Evolutionary conservation across 106 monocot species (phyloP).

Genomic region (Dendrobium huoshanense): DNA sequence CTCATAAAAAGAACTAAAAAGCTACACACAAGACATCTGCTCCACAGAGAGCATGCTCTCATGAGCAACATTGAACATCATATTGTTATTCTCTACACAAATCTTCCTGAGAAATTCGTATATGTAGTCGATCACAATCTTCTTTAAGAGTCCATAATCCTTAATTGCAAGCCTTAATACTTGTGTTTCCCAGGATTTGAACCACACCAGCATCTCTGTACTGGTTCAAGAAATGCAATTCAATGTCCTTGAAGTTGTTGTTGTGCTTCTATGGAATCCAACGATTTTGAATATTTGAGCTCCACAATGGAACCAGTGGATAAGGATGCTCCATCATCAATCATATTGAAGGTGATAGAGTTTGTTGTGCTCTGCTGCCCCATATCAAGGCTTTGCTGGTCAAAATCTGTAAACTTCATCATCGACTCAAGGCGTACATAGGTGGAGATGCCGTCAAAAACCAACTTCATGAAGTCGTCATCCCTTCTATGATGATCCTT

Average conservation of each 20-base stretch:
- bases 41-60: constrained; percentile 79
- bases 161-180: constrained; percentile 45
- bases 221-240: constrained; percentile 60
- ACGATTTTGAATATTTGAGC: constrained; percentile 5
- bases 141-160: constrained; percentile 53
- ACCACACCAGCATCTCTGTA: constrained; percentile 78
- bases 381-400: constrained; percentile 16
- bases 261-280: constrained; percentile 31
- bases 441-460: constrained; percentile 42
- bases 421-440: constrained; percentile 60
- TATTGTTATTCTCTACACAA: constrained; percentile 67
- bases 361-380: not conserved
- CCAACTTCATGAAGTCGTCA: constrained; percentile 49
- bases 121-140: constrained; percentile 46
- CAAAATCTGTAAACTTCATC: constrained; percentile 59
- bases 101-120: constrained; percentile 72
- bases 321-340: constrained; percentile 5
- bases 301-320: constrained; percentile 6
- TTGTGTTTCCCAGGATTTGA: constrained; percentile 78
- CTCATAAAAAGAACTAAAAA: too few species aligned
- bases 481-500: constrained; percentile 38
- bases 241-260: constrained; percentile 32
- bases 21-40: constrained; percentile 72
- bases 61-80: constrained; percentile 74
- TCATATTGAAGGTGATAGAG: constrained; percentile 7